phyloP scores from a whole-genome alignment of 106 monocot genomes.

The Dioscorea dumetorum region DNA sequence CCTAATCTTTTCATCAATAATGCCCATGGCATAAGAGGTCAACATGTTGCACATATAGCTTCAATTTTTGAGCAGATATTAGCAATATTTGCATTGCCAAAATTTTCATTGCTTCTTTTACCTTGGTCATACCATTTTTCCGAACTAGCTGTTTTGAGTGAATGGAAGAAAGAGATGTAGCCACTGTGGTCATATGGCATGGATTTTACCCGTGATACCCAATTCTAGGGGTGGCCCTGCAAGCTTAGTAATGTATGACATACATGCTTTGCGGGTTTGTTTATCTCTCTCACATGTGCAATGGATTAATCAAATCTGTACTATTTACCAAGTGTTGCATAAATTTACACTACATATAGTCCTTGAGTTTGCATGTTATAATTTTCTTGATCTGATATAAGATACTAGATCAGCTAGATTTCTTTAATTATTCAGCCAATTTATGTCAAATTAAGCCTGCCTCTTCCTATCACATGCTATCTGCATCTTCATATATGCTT shows the following conservation, averaged over 20 bases:
- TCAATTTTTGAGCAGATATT: constrained; percentile 90
- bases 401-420: too few relatives aligned
- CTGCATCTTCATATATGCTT: too few relatives aligned
- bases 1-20: constrained; percentile 93
- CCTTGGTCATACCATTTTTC: constrained; percentile 91
- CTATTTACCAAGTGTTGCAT: too few relatives aligned
- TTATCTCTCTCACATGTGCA: background rate
- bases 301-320: too few relatives aligned
- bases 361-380: too few relatives aligned
- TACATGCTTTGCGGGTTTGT: background rate
- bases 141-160: constrained; percentile 94
- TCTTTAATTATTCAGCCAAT: too few relatives aligned
- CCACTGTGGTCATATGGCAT: background rate
- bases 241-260: background rate
- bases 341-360: too few relatives aligned
- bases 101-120: constrained; percentile 90
- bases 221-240: background rate
- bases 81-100: constrained; percentile 89
- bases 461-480: too few relatives aligned
- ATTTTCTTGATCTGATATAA: too few relatives aligned
- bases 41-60: too few relatives aligned
- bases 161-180: constrained; percentile 12
- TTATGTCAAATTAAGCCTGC: too few relatives aligned
- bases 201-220: background rate
- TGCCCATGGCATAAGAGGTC: constrained; percentile 87